Percentiles rank a stretch among this genome's conserved stretches.
Evolutionary conservation across 2,329 filamentous ascomycete genomes (phyloP).

Genomic region (Ophiostoma sp.): DNA sequence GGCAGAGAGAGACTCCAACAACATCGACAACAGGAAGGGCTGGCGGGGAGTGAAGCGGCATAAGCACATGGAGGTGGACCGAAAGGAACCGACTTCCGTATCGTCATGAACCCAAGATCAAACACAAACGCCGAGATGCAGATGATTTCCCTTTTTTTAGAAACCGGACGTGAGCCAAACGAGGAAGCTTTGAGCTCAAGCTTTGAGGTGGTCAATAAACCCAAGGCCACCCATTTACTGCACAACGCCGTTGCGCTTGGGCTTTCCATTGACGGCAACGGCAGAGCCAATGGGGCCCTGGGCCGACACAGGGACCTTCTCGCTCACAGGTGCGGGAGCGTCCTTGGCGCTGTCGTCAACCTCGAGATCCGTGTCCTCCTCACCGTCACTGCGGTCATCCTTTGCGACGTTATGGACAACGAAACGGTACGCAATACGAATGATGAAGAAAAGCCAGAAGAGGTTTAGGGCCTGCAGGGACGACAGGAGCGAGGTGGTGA

Average conservation of each 20-base stretch:
- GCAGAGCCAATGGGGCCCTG: neutral
- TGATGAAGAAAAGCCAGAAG: slow-evolving; percentile 75
- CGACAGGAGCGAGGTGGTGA: slow-evolving; percentile 59
- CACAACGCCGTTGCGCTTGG: slow-evolving; percentile 17
- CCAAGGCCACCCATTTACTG: neutral
- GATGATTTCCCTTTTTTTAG: neutral
- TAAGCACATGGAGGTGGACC: neutral
- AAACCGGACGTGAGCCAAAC: neutral
- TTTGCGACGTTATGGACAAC: slow-evolving; percentile 55
- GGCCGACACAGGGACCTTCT: neutral
- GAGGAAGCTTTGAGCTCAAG: neutral
- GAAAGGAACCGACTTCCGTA: slow-evolving; percentile 11
- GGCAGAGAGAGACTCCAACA: too few species aligned
- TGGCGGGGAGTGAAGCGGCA: neutral
- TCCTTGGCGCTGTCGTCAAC: slow-evolving; percentile 51
- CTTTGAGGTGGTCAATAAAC: neutral
- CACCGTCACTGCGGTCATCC: slow-evolving; percentile 66
- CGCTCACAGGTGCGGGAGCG: slow-evolving; percentile 14
- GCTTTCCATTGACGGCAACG: slow-evolving; percentile 28
- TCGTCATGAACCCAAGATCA: slow-evolving; percentile 16
- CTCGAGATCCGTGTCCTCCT: slow-evolving; percentile 57
- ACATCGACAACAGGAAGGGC: too few species aligned
- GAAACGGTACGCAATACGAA: slow-evolving; percentile 68
- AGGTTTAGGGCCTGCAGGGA: slow-evolving; percentile 69
- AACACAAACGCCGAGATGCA: slow-evolving; percentile 23